Conservation (phyloP, 148 eudicot species). For the Silene conica region DNA sequence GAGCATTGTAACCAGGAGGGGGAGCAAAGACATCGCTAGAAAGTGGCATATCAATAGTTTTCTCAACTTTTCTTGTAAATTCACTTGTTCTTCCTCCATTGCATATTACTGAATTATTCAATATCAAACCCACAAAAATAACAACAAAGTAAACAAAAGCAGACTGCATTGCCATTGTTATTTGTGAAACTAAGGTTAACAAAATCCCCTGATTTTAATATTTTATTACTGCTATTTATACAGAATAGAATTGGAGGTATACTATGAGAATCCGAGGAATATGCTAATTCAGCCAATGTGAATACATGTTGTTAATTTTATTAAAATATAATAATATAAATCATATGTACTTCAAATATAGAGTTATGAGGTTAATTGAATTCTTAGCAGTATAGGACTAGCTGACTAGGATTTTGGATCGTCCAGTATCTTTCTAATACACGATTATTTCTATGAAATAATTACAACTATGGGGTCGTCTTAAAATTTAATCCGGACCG, state of each 20-base stretch:
- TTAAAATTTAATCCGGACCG: too few relatives aligned
- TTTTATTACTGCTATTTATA: too few relatives aligned
- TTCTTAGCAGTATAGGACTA: not conserved
- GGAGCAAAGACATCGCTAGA: conserved; percentile 53
- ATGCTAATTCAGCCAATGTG: not conserved
- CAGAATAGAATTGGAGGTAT: not conserved
- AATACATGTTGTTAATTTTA: too few relatives aligned
- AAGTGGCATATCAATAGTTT: conserved; percentile 57
- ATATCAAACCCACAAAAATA: conserved; percentile 24
- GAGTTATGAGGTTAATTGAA: not conserved
- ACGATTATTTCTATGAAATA: too few relatives aligned
- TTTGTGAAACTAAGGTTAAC: not conserved
- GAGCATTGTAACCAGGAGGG: conserved; percentile 65
- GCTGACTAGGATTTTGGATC: too few relatives aligned
- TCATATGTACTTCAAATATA: not conserved
- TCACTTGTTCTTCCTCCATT: conserved; percentile 53
- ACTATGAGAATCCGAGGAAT: not conserved
- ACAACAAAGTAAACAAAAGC: conserved; percentile 1
- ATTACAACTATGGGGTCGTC: too few relatives aligned
- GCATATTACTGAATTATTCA: conserved; percentile 27
- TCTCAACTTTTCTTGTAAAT: conserved; percentile 43
- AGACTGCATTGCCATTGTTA: not conserved
- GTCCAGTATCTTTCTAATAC: too few relatives aligned
- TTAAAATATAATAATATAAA: too few relatives aligned
- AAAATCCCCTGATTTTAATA: not conserved